Percentiles rank a stretch among this genome's conserved stretches.
phyloP scores from a whole-genome alignment of 345 rosid genomes.

The Brassica juncea region DNA sequence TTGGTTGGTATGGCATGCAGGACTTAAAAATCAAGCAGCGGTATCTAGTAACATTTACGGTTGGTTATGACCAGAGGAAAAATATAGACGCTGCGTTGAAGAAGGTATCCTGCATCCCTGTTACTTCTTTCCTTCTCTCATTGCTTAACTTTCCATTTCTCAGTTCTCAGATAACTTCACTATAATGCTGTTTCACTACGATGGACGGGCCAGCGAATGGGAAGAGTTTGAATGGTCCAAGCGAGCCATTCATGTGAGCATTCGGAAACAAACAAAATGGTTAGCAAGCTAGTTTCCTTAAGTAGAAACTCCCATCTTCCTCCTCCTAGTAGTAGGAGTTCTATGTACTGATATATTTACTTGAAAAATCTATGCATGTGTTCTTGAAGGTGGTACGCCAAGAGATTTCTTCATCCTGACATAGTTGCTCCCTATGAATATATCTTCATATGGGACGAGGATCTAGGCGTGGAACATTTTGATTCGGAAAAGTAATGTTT shows the following conservation, averaged over 20 bases:
- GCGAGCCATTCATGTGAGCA: constrained; percentile 87
- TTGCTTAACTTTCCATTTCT: constrained; percentile 13
- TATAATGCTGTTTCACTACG: constrained; percentile 88
- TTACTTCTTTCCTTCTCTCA: constrained; percentile 4
- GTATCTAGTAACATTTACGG: constrained; percentile 91
- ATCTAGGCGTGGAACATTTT: constrained; percentile 86
- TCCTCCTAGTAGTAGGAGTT: not conserved
- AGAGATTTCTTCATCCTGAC: constrained; percentile 94
- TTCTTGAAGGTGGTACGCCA: constrained; percentile 84
- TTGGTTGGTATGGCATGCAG: constrained; percentile 46
- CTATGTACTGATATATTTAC: constrained; percentile 13
- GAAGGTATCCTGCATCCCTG: constrained; percentile 53
- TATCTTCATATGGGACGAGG: constrained; percentile 95
- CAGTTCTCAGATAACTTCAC: constrained; percentile 95
- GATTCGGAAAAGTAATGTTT: constrained; percentile 81
- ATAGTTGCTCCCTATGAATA: constrained; percentile 80
- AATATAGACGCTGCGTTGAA: constrained; percentile 77
- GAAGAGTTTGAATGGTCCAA: constrained; percentile 93
- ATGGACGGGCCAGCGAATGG: constrained; percentile 82
- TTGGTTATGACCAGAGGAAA: constrained; percentile 73
- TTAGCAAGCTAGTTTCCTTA: constrained; percentile 38
- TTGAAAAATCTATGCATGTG: not conserved
- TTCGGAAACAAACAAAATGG: constrained; percentile 86
- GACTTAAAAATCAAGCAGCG: constrained; percentile 59
- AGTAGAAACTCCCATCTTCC: not conserved